Conservation (phyloP, 2,329 filamentous ascomycete genomes). For the Ceratocystis smalleyi region DNA sequence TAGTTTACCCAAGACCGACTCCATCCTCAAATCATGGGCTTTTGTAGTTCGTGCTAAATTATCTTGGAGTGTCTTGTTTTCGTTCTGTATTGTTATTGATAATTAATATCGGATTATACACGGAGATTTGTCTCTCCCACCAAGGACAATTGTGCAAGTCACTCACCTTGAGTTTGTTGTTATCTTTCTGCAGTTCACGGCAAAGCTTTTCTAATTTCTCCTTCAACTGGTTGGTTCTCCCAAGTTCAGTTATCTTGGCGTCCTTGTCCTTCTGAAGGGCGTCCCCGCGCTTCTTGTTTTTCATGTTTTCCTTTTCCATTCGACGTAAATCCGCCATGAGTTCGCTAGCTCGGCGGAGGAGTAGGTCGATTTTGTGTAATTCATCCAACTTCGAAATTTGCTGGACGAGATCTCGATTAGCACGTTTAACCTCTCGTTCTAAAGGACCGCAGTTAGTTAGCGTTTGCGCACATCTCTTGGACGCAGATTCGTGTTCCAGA, state of each 20-base stretch:
- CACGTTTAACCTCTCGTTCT: slow-evolving; percentile 91
- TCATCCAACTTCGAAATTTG: slow-evolving; percentile 85
- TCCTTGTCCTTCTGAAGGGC: slow-evolving; percentile 95
- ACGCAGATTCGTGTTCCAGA: not conserved
- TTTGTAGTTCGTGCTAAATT: slow-evolving; percentile 68
- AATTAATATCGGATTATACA: not conserved
- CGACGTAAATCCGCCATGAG: slow-evolving; percentile 90
- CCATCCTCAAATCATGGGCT: slow-evolving; percentile 72
- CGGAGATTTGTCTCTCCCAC: not conserved
- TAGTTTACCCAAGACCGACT: slow-evolving; percentile 64
- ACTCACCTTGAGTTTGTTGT: slow-evolving; percentile 88
- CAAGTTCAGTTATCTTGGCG: slow-evolving; percentile 69
- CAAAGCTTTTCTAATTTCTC: slow-evolving; percentile 96
- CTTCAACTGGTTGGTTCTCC: slow-evolving; percentile 78
- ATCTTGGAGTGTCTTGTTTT: slow-evolving; percentile 83
- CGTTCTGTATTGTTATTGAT: slow-evolving; percentile 41
- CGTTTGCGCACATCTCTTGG: not conserved
- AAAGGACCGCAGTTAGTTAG: slow-evolving; percentile 16
- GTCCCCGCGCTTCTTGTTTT: slow-evolving; percentile 90
- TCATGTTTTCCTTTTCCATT: slow-evolving; percentile 81
- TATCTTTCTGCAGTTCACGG: slow-evolving; percentile 85
- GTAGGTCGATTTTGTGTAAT: slow-evolving; percentile 75
- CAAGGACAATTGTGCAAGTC: not conserved
- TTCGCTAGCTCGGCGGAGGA: slow-evolving; percentile 83
- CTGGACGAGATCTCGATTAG: slow-evolving; percentile 76